Base-by-base conservation (phyloP, 2,329 filamentous ascomycete species). In the Sclerotinia sclerotiorum region DNA sequence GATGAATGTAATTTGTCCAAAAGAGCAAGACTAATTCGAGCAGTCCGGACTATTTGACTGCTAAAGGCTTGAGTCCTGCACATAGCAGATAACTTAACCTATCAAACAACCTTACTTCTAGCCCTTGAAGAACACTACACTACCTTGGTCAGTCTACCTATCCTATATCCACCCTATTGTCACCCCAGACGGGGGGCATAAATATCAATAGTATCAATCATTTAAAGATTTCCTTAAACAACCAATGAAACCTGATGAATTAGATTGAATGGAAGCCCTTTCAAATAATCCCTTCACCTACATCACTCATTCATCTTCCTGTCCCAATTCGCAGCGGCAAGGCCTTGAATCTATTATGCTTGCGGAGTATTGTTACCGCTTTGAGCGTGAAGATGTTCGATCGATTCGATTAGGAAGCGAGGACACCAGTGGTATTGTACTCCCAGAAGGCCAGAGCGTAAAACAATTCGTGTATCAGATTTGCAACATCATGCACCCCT, bases 401-500 rank as follows among this genome's bases (percentile, higher is more conserved):
- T 51, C 46, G 60, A 62, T 51, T 62, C 32, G 60, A 62, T 39
- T 62, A 46, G 60, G 60, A 62, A 51, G 60, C 46, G 46, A 39
- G 46, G 29, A 29, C 29, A 29, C 29, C 29, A 29, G 29, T 29
- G 29, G 29, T 29, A 29, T 29, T 29, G 29, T 3, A 19, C 46
- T 62, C 5, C 6, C 19, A 51, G 60, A 62, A 51, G 60, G 60
- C 46, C 60, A 51, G 60, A 62, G 60, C 60, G 60, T 60, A 39
- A 66, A 66, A 66, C 64, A 49, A 39, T 39, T 27, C 21, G 54
- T 60, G 64, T 66, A 48, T 66, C 64, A 60, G 54, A 48, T 60
- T 66, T 66, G 64, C 64, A 66, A 66, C 54, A 60, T 60, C 11
- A 39, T 65, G 39, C 35, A 35, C 62, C 61, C 61, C 32, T 42